Percentiles rank a stretch among this genome's conserved stretches.
Evolutionary conservation across 371 early-diverging fungal genomes (phyloP).

Genomic region (Syncephalastrum monosporum): DNA sequence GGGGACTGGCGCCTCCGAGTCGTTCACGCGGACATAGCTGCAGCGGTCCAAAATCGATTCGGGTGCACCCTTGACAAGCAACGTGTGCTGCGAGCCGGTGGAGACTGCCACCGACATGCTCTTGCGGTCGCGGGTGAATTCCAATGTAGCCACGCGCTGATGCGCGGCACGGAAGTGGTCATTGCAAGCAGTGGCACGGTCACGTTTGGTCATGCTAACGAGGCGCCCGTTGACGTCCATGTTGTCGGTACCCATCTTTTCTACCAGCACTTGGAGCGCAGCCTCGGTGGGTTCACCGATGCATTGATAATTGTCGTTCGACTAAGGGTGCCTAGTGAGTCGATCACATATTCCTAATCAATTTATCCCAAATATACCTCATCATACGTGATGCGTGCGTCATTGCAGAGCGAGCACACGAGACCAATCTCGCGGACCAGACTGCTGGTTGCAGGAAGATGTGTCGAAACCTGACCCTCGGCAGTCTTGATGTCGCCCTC

Average conservation of each 20-base stretch:
- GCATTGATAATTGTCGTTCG: conserved; percentile 56
- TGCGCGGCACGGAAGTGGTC: conserved; percentile 54
- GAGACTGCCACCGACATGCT: conserved; percentile 89
- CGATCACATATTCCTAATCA: neutral
- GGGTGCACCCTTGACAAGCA: conserved; percentile 91
- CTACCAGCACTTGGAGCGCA: conserved; percentile 91
- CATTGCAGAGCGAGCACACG: conserved; percentile 92
- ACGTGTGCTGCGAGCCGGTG: conserved; percentile 27
- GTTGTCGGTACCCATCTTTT: conserved; percentile 86
- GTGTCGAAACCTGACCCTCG: conserved; percentile 45
- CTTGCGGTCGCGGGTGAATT: conserved; percentile 96
- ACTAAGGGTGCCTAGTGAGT: conserved; percentile 14
- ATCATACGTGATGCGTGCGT: conserved; percentile 81
- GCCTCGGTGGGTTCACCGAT: conserved; percentile 99
- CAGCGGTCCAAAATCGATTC: conserved; percentile 93
- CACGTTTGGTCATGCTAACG: conserved; percentile 38
- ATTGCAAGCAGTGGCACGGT: conserved; percentile 65
- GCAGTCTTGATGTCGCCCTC: conserved; percentile 62
- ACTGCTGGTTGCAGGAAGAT: conserved; percentile 50
- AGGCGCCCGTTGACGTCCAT: conserved; percentile 61
- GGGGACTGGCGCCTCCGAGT: conserved; percentile 53
- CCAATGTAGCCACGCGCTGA: conserved; percentile 73
- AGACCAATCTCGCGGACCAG: conserved; percentile 73
- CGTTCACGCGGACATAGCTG: conserved; percentile 57
- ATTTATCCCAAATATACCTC: conserved; percentile 26